These are phyloP conservation scores for Kwoniella botswanensis DNA, from an alignment of 768 basidiomycete species.

Conservation along the genomic window DNA sequence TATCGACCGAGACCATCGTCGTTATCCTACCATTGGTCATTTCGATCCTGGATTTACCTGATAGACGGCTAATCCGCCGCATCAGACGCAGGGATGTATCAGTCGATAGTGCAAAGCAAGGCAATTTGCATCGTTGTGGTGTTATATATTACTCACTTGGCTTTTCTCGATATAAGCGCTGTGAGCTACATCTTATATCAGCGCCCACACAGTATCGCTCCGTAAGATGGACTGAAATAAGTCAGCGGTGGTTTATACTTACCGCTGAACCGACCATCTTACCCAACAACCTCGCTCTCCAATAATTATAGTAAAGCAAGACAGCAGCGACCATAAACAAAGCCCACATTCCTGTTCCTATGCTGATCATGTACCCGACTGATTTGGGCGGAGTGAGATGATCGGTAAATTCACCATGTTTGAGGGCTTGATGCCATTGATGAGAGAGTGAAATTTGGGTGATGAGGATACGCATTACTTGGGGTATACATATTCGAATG, in stretches of 20 bases:
- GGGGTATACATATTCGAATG: slow-evolving; percentile 26
- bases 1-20: slow-evolving; percentile 66
- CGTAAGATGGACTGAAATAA: not conserved
- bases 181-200: not conserved
- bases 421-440: slow-evolving; percentile 58
- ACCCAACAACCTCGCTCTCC: slow-evolving; percentile 3
- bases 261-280: not conserved
- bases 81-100: no score
- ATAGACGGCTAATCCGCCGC: slow-evolving; percentile 61
- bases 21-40: slow-evolving; percentile 72
- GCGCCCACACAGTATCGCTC: not conserved
- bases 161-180: not conserved
- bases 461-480: slow-evolving; percentile 31
- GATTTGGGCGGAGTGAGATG: slow-evolving; percentile 58
- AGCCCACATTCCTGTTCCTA: slow-evolving; percentile 60
- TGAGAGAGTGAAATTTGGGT: slow-evolving; percentile 19
- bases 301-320: not conserved
- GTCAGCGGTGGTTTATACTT: not conserved
- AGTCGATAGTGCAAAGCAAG: no score
- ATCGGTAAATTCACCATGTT: slow-evolving; percentile 23
- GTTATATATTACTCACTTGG: not conserved
- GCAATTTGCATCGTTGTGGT: no score
- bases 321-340: not conserved
- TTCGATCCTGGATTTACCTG: slow-evolving; percentile 66
- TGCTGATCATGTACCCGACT: slow-evolving; percentile 64